phyloP scores from a whole-genome alignment of 176 grass and related monocot species.

The Musa acuminata region DNA sequence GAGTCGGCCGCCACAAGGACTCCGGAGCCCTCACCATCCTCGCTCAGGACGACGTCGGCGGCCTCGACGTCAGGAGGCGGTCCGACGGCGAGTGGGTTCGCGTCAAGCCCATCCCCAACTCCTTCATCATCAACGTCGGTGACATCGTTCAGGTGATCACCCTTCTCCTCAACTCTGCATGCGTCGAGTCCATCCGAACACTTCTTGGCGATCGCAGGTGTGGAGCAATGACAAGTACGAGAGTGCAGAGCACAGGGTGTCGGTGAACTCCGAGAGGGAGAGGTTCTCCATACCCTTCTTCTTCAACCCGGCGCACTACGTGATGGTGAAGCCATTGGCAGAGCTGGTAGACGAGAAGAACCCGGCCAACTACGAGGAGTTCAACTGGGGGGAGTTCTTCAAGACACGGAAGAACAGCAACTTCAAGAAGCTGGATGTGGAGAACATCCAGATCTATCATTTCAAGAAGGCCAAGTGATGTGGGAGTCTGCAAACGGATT shows the following conservation, averaged over 20 bases:
- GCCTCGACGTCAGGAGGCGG: slow-evolving; percentile 62
- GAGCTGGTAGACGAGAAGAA: slow-evolving; percentile 41
- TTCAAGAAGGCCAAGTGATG: slow-evolving; percentile 37
- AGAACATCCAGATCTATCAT: slow-evolving; percentile 64
- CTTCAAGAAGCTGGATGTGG: slow-evolving; percentile 52
- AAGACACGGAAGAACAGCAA: slow-evolving; percentile 51
- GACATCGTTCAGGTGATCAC: slow-evolving; percentile 49
- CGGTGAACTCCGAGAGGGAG: slow-evolving; percentile 43
- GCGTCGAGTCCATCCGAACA: no score
- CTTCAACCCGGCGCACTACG: slow-evolving; percentile 46
- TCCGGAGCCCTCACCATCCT: slow-evolving; percentile 65
- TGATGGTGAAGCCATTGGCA: slow-evolving; percentile 36
- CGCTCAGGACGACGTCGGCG: slow-evolving; percentile 62
- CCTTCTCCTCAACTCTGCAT: neutral
- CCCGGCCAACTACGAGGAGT: slow-evolving; percentile 38
- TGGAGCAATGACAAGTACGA: slow-evolving; percentile 91
- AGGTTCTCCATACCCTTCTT: slow-evolving; percentile 68
- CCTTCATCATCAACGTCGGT: slow-evolving; percentile 68
- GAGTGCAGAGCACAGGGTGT: slow-evolving; percentile 71
- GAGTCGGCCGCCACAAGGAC: slow-evolving; percentile 85
- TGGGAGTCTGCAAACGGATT: neutral
- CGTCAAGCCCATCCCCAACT: slow-evolving; percentile 44
- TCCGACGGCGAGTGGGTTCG: slow-evolving; percentile 74
- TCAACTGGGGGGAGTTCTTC: slow-evolving; percentile 56
- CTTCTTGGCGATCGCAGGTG: slow-evolving; percentile 20